phyloP scores from a whole-genome alignment of 2,329 filamentous ascomycete species.

The Diaporthe sp. region DNA sequence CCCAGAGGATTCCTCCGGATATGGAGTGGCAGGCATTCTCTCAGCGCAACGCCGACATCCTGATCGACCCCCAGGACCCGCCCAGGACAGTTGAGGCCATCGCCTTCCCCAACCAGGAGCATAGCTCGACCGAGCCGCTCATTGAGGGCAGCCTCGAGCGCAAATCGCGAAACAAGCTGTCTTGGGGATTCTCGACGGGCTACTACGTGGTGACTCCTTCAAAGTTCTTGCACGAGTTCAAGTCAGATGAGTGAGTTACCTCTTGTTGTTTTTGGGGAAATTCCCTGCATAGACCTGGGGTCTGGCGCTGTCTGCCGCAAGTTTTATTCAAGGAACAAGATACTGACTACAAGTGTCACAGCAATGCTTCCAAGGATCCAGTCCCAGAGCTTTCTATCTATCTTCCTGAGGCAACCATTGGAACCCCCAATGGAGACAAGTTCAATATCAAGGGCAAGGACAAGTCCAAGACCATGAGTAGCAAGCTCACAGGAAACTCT shows the following conservation, averaged over 20 bases:
- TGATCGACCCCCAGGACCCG: constrained; percentile 83
- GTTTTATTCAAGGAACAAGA: not conserved
- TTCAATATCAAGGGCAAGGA: constrained; percentile 98
- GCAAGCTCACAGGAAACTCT: constrained; percentile 82
- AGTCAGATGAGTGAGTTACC: constrained; percentile 80
- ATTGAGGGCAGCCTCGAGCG: constrained; percentile 92
- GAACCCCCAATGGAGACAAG: constrained; percentile 79
- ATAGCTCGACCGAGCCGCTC: constrained; percentile 81
- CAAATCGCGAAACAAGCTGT: constrained; percentile 88
- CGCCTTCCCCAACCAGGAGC: constrained; percentile 89
- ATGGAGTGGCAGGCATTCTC: constrained; percentile 94
- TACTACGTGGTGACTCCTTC: constrained; percentile 94
- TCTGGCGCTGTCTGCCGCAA: not conserved
- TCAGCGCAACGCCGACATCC: constrained; percentile 75
- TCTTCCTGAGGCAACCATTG: constrained; percentile 89
- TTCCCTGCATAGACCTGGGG: not conserved
- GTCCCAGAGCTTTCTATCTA: constrained; percentile 90
- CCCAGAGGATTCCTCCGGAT: constrained; percentile 83
- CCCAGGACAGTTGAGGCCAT: constrained; percentile 81
- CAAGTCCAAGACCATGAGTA: constrained; percentile 81
- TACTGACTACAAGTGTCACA: constrained; percentile 45
- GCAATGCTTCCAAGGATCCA: constrained; percentile 69
- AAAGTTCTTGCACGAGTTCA: constrained; percentile 95
- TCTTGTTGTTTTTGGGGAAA: not conserved
- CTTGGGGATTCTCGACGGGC: constrained; percentile 79